Evolutionary conservation across 805 yeast genomes (phyloP).

Genomic region (Pichia heedii): DNA sequence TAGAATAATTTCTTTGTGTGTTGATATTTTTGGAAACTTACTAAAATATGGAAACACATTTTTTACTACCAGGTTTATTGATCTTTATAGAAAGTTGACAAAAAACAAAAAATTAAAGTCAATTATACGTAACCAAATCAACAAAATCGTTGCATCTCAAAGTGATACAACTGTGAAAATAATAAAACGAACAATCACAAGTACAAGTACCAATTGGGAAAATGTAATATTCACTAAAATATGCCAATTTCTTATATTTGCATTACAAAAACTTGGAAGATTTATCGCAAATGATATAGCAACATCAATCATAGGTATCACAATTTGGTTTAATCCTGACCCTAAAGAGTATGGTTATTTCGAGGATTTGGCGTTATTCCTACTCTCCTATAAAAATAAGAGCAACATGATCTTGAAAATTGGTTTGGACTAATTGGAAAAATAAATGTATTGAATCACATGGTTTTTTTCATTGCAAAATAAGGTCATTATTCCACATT

Average conservation of each 20-base stretch:
- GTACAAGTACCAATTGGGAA: slow-evolving; percentile 23
- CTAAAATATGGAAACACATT: slow-evolving; percentile 37
- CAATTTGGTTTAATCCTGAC: slow-evolving; percentile 19
- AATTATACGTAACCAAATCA: slow-evolving; percentile 10
- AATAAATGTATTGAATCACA: too few relatives aligned
- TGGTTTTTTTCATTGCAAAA: too few relatives aligned
- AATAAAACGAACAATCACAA: slow-evolving; percentile 12
- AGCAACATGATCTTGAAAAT: not conserved
- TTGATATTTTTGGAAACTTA: slow-evolving; percentile 21
- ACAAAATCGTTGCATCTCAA: not conserved
- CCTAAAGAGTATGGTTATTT: slow-evolving; percentile 22
- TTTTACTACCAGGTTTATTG: slow-evolving; percentile 36
- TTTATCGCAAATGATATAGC: slow-evolving; percentile 32
- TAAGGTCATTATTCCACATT: too few relatives aligned
- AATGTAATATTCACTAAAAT: slow-evolving; percentile 19
- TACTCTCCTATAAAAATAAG: not conserved
- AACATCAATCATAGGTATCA: slow-evolving; percentile 28
- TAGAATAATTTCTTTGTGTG: slow-evolving; percentile 23
- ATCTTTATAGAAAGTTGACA: slow-evolving; percentile 25
- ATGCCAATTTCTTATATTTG: slow-evolving; percentile 27
- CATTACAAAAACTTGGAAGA: slow-evolving; percentile 33
- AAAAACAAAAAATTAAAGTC: slow-evolving; percentile 7
- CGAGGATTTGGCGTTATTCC: slow-evolving; percentile 15
- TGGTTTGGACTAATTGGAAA: not conserved
- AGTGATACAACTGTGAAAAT: not conserved